These are phyloP conservation scores for Xylaria telfairii DNA, from an alignment of 495 filamentous ascomycete genomes.

Conservation along the genomic window DNA sequence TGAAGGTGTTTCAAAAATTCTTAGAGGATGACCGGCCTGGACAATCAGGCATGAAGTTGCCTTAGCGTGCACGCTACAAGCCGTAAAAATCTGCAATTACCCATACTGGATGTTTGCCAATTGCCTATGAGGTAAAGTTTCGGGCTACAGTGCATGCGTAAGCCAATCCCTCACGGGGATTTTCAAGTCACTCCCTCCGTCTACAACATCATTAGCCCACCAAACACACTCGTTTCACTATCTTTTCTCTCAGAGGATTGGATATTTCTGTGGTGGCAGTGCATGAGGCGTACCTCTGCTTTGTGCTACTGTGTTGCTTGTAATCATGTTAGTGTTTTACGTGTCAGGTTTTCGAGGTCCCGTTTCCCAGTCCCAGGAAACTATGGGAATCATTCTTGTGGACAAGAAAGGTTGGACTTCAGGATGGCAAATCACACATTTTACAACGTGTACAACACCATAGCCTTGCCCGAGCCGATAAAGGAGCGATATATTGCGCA, in stretches of 20 bases:
- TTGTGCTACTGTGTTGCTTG: background rate
- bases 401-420: background rate
- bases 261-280: background rate
- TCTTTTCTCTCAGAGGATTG: background rate
- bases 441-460: background rate
- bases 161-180: no score
- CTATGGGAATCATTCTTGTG: background rate
- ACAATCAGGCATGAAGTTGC: background rate
- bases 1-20: conserved; percentile 25
- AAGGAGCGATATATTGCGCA: background rate
- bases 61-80: background rate
- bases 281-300: background rate
- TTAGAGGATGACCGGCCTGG: background rate
- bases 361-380: background rate
- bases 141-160: no score
- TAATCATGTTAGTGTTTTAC: background rate
- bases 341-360: background rate
- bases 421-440: background rate
- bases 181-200: no score
- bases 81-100: background rate
- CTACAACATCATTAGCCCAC: no score
- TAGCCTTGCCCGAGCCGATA: background rate
- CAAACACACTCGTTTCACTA: no score
- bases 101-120: no score
- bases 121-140: no score